A percentile compares a stretch with the other conserved stretches of the same genome.
Evolutionary conservation across 1,139 yeast genomes (phyloP).

Genomic region (Tardiomyces blankii): DNA sequence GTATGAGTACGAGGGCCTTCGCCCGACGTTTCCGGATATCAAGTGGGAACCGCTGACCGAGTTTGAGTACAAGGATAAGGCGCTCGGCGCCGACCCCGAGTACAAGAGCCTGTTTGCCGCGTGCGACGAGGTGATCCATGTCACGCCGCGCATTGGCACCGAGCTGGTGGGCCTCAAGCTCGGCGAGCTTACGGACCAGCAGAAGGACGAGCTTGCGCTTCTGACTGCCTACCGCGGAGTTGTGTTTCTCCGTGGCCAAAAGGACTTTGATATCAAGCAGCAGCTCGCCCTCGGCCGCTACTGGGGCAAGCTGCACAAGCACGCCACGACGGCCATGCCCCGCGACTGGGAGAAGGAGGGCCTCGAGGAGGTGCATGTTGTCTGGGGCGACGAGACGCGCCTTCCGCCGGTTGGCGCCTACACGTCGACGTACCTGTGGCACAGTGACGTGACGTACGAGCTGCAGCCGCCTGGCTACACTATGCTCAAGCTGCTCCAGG

Average conservation of each 20-base stretch:
- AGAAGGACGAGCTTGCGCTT: conserved; percentile 54
- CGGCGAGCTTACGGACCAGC: conserved; percentile 39
- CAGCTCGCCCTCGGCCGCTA: conserved; percentile 52
- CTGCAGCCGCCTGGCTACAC: conserved; percentile 61
- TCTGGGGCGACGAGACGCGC: conserved; percentile 27
- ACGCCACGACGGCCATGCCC: conserved; percentile 67
- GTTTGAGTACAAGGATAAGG: conserved; percentile 8
- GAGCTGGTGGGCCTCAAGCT: conserved; percentile 51
- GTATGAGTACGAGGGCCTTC: conserved; percentile 20
- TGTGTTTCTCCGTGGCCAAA: conserved; percentile 53
- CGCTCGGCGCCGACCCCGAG: conserved; percentile 37
- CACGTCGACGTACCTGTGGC: conserved; percentile 35
- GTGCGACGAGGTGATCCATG: conserved; percentile 20
- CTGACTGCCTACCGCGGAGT: conserved; percentile 58
- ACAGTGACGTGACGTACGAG: conserved; percentile 62
- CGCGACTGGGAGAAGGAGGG: conserved; percentile 14
- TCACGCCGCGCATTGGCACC: conserved; percentile 59
- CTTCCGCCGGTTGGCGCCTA: conserved; percentile 17
- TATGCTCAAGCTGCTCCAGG: conserved; percentile 46
- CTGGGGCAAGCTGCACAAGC: conserved; percentile 60
- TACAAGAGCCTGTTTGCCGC: conserved; percentile 45
- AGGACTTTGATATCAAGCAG: conserved; percentile 30
- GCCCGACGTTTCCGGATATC: conserved; percentile 24
- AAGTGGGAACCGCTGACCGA: conserved; percentile 17
- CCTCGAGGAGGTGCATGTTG: conserved; percentile 43